These are phyloP conservation scores for Rhododendron kiyosumense DNA, from an alignment of 148 eudicot genomes.

Conservation along the genomic window DNA sequence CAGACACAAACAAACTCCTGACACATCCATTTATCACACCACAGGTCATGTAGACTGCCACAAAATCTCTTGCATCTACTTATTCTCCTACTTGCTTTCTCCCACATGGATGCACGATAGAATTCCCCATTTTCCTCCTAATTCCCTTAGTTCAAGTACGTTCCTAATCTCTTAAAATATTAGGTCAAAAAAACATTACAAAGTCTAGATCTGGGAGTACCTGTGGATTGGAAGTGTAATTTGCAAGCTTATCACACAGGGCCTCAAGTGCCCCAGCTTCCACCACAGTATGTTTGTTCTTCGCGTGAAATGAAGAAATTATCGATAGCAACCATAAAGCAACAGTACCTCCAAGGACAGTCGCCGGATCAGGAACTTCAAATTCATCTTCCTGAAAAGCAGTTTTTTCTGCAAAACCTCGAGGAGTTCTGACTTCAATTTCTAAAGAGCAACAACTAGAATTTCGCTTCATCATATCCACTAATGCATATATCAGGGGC, in stretches of 20 bases:
- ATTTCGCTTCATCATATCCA: constrained; percentile 54
- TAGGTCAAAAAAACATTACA: background rate
- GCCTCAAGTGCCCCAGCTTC: constrained; percentile 82
- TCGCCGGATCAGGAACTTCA: constrained; percentile 64
- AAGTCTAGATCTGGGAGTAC: constrained; percentile 27
- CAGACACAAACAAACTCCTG: background rate
- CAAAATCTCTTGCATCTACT: constrained; percentile 5
- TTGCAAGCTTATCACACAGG: constrained; percentile 58
- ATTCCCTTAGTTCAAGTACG: background rate
- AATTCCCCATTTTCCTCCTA: background rate
- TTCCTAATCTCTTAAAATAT: background rate
- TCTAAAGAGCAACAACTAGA: constrained; percentile 39
- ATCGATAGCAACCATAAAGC: constrained; percentile 75
- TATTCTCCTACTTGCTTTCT: background rate
- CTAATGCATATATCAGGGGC: constrained; percentile 46
- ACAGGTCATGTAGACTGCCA: background rate
- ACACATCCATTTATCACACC: background rate
- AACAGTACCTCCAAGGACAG: constrained; percentile 62
- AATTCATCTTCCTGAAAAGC: constrained; percentile 52
- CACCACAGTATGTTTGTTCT: constrained; percentile 48
- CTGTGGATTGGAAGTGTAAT: constrained; percentile 49
- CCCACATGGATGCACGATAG: background rate
- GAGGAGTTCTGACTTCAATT: constrained; percentile 56
- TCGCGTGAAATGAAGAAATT: constrained; percentile 50
- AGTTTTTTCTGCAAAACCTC: constrained; percentile 39